Percentiles rank a stretch among this genome's conserved stretches.
phyloP scores from a whole-genome alignment of 148 eudicot species.

The Arbutus unedo region DNA sequence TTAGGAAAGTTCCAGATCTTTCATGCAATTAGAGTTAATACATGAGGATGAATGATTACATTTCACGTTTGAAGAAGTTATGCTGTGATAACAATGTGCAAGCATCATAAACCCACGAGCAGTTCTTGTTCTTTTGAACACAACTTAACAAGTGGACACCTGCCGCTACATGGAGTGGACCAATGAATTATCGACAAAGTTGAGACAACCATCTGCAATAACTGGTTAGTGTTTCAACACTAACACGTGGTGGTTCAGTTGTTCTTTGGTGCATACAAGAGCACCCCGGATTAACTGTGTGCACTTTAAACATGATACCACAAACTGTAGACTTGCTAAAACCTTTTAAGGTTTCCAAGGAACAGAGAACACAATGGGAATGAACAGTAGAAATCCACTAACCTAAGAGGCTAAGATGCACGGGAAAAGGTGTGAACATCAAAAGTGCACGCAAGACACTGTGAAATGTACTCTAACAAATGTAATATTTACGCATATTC shows the following conservation, averaged over 20 bases:
- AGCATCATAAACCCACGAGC: neutral
- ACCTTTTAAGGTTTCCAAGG: neutral
- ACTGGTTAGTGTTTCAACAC: neutral
- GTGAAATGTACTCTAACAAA: neutral
- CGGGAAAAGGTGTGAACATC: constrained; percentile 3
- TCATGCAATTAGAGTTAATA: neutral
- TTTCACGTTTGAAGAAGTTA: neutral
- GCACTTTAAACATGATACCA: neutral
- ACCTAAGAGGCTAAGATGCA: neutral
- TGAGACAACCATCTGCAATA: neutral
- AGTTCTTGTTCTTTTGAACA: neutral
- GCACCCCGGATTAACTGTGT: neutral
- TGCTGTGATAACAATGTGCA: neutral
- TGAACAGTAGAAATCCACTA: constrained; percentile 1
- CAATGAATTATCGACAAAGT: neutral
- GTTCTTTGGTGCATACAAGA: neutral
- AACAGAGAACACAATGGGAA: neutral
- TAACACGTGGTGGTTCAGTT: neutral
- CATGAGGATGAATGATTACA: neutral
- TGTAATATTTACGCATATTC: neutral
- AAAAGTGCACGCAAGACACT: neutral
- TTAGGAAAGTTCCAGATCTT: neutral
- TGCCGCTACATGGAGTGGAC: too few species aligned
- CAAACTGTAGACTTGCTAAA: neutral
- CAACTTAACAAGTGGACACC: neutral